phyloP scores from a whole-genome alignment of 345 rosid genomes.

The Raphanus sativus region DNA sequence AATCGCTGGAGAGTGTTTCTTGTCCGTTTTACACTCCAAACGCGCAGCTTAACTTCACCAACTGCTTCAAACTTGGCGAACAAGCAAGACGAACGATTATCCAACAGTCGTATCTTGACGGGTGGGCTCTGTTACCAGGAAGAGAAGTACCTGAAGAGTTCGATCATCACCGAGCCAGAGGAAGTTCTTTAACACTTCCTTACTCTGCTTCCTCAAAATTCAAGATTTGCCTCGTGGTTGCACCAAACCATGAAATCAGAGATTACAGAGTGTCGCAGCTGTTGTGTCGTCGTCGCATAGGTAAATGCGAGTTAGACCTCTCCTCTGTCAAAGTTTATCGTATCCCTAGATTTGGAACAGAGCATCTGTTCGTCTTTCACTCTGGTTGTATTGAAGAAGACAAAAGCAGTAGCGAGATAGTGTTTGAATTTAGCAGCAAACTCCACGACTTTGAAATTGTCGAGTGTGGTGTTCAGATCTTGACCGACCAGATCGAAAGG shows the following conservation, averaged over 20 bases:
- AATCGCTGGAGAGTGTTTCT: neutral
- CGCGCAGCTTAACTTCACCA: neutral
- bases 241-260: neutral
- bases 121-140: neutral
- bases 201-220: neutral
- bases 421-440: neutral
- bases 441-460: neutral
- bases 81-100: neutral
- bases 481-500: neutral
- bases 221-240: neutral
- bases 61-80: neutral
- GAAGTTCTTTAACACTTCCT: neutral
- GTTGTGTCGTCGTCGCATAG: neutral
- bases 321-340: neutral
- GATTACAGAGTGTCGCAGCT: neutral
- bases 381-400: neutral
- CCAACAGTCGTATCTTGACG: neutral
- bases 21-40: neutral
- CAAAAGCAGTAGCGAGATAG: neutral
- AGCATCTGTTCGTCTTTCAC: neutral
- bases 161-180: neutral
- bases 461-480: neutral
- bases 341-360: neutral
- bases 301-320: neutral
- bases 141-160: conserved; percentile 3